These are phyloP conservation scores for Skeletonema costatum DNA, from an alignment of 108 stramenopile genomes.

Conservation along the genomic window DNA sequence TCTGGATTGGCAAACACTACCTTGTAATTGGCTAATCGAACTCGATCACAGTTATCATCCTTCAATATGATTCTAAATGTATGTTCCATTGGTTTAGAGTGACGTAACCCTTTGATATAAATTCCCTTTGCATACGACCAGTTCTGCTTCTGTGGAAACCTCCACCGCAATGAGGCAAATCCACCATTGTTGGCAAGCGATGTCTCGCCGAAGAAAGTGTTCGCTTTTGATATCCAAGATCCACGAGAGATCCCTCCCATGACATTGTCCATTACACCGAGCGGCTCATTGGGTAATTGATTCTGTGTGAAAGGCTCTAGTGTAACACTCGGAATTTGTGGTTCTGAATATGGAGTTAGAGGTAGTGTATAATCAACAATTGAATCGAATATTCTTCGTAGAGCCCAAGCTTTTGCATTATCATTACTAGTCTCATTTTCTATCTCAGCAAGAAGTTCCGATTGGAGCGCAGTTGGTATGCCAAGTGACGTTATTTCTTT, in stretches of 20 bases:
- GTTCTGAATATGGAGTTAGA: slow-evolving; percentile 20
- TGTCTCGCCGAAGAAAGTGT: slow-evolving; percentile 47
- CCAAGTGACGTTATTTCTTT: slow-evolving; percentile 30
- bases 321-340: background rate
- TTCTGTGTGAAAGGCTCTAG: slow-evolving; percentile 41
- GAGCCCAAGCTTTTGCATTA: slow-evolving; percentile 53
- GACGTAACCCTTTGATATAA: slow-evolving; percentile 41
- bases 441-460: slow-evolving; percentile 10
- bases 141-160: slow-evolving; percentile 39
- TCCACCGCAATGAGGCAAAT: slow-evolving; percentile 61
- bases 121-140: slow-evolving; percentile 59
- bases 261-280: slow-evolving; percentile 53
- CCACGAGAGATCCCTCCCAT: slow-evolving; percentile 59
- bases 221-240: slow-evolving; percentile 32
- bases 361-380: slow-evolving; percentile 52
- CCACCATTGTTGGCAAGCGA: slow-evolving; percentile 60
- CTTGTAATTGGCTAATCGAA: slow-evolving; percentile 53
- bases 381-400: slow-evolving; percentile 48
- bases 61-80: slow-evolving; percentile 57
- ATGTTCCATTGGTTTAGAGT: slow-evolving; percentile 46
- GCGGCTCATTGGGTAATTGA: slow-evolving; percentile 41
- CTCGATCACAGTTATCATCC: slow-evolving; percentile 51
- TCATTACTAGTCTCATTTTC: slow-evolving; percentile 7
- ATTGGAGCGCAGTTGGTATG: slow-evolving; percentile 29
- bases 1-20: slow-evolving; percentile 58